Evolutionary conservation across 2,329 filamentous ascomycete species (phyloP), one percentile per base, ranked within the genome.

Genomic region (Botrytis sinoallii): DNA sequence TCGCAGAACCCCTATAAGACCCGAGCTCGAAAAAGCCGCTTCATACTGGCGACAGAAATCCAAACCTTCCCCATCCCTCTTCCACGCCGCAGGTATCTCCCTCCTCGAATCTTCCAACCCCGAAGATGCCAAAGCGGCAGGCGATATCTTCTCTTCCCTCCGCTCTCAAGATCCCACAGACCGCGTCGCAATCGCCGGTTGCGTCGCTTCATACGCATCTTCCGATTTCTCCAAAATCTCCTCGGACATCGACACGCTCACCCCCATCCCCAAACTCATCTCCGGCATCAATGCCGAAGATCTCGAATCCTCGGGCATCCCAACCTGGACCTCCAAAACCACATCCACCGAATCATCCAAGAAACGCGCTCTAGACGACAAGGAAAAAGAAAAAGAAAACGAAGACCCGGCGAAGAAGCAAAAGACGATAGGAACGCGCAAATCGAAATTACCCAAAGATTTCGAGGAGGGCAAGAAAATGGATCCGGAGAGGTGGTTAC

Each of bases 401-500:
- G 80, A 88, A 87, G 79, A 85, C 87, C 52, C 84, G 86, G 22
- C 57, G 7, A 71, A 73, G 16, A 74, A 67, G 32, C 57, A 44
- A 44, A 72, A 67, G 42, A 66, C 52, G 2, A 42, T 44, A 22
- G 48, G 61, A 9, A 85, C 87, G 52, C 84, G 87, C 66, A 86
- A 87, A 81, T 88, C 85, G 73, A 89, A 88, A 78, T 85, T 93
- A 79, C 92, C 92, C 46, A 93, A 93, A 83, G 88, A 91, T 79
- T 93, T 89, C 79, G 93, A 94, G 74, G 88, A 93, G 70, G 89
- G 87, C 78, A 97, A 94, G 85, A 91, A 90, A 77, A 88, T 93
- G 48, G 96, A 99, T 82, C 91, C 94, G 0, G 96, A 99, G 83
- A 88, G 96, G 76, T 99, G 96, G 96, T 84, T 99, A 75, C 95